phyloP scores from a whole-genome alignment of 345 rosid species.

The Populus deltoides region DNA sequence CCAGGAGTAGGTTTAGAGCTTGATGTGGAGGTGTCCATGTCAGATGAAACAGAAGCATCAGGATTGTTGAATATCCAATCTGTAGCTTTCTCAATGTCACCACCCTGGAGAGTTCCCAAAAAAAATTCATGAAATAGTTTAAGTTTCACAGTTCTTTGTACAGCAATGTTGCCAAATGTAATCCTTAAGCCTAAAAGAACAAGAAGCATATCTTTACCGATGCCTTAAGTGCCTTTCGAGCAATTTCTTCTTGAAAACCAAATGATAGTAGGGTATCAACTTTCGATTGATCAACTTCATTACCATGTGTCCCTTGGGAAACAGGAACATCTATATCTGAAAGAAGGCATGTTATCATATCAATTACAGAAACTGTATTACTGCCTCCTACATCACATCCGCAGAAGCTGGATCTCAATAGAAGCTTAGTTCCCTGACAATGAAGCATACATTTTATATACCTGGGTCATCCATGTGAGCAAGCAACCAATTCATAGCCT shows the following conservation, averaged over 20 bases:
- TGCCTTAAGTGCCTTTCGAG: slow-evolving; percentile 76
- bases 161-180: background rate
- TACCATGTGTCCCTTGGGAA: slow-evolving; percentile 36
- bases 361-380: background rate
- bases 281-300: slow-evolving; percentile 55
- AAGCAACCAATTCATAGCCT: slow-evolving; percentile 97
- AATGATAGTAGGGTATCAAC: slow-evolving; percentile 80
- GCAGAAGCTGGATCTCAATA: background rate
- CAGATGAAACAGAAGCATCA: slow-evolving; percentile 57
- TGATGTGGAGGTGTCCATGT: slow-evolving; percentile 68
- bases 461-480: slow-evolving; percentile 96
- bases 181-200: background rate
- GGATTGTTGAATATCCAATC: slow-evolving; percentile 99
- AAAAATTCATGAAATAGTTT: background rate
- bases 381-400: background rate
- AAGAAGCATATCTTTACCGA: slow-evolving; percentile 45
- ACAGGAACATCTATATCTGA: slow-evolving; percentile 78
- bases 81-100: slow-evolving; percentile 92
- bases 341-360: slow-evolving; percentile 5
- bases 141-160: background rate
- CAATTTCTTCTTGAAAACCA: slow-evolving; percentile 87
- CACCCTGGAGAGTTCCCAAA: slow-evolving; percentile 48
- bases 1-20: slow-evolving; percentile 34
- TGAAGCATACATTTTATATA: slow-evolving; percentile 6
- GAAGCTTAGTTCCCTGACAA: background rate